These are phyloP conservation scores for Penicillium maclennaniae DNA, from an alignment of 495 filamentous ascomycete genomes.

Conservation along the genomic window DNA sequence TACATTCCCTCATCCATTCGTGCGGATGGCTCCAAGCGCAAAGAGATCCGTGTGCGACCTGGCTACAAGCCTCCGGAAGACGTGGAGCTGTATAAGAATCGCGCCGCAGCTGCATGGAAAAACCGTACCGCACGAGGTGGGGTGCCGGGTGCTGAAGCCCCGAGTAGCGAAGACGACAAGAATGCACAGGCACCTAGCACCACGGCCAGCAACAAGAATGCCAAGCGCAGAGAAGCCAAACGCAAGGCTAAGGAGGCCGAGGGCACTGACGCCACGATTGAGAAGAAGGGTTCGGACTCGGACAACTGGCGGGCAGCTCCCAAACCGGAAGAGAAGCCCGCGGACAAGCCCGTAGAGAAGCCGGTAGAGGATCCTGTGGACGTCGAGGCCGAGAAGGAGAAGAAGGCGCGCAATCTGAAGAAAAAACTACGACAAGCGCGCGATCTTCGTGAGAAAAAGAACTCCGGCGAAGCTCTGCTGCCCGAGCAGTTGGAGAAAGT, in stretches of 20 bases:
- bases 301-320: conserved; percentile 29
- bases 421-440: conserved; percentile 95
- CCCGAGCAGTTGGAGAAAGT: conserved; percentile 98
- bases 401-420: conserved; percentile 86
- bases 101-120: conserved; percentile 81
- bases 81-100: conserved; percentile 93
- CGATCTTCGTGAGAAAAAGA: conserved; percentile 87
- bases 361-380: conserved; percentile 43
- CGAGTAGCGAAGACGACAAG: conserved; percentile 49
- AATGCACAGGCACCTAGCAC: conserved; percentile 38
- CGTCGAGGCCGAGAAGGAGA: conserved; percentile 76
- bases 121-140: conserved; percentile 71
- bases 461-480: conserved; percentile 72
- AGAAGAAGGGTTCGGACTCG: conserved; percentile 34
- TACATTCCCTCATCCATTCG: conserved; percentile 84
- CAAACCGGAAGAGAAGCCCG: conserved; percentile 32
- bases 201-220: conserved; percentile 75
- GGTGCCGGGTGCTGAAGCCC: conserved; percentile 73
- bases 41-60: conserved; percentile 87
- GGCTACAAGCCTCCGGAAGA: conserved; percentile 96
- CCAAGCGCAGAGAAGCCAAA: conserved; percentile 85
- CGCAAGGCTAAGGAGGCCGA: conserved; percentile 73
- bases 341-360: conserved; percentile 32
- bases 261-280: conserved; percentile 32
- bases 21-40: conserved; percentile 81